phyloP scores from a whole-genome alignment of 1,284 basidiomycete species.

The Naganishia cerealis region DNA sequence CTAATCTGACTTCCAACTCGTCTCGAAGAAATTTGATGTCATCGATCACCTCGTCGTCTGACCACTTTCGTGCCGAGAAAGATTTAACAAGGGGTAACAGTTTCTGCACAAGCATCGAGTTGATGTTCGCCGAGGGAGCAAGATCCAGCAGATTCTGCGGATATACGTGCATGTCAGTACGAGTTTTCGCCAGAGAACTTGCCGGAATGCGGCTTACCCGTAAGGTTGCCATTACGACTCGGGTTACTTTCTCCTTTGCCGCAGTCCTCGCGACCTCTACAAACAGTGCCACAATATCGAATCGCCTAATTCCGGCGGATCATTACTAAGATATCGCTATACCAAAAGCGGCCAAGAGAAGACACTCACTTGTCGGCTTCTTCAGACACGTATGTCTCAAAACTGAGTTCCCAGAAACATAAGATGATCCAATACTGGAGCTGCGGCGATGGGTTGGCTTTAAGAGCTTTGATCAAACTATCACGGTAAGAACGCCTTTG shows the following conservation, averaged over 20 bases:
- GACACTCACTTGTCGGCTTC: slow-evolving; percentile 70
- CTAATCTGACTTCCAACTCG: slow-evolving; percentile 76
- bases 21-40: slow-evolving; percentile 82
- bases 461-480: slow-evolving; percentile 75
- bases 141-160: slow-evolving; percentile 73
- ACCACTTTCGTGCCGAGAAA: slow-evolving; percentile 81
- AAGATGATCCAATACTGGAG: slow-evolving; percentile 91
- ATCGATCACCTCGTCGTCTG: slow-evolving; percentile 89
- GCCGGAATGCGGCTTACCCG: slow-evolving; percentile 58
- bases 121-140: slow-evolving; percentile 67
- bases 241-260: slow-evolving; percentile 95
- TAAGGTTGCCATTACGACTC: slow-evolving; percentile 91
- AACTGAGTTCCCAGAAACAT: slow-evolving; percentile 91
- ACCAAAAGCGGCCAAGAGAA: neutral
- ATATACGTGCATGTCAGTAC: neutral
- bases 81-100: slow-evolving; percentile 83
- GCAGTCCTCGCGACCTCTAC: slow-evolving; percentile 82
- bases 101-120: slow-evolving; percentile 86
- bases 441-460: slow-evolving; percentile 71
- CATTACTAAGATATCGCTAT: neutral
- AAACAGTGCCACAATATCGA: slow-evolving; percentile 83
- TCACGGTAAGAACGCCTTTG: neutral
- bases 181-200: neutral
- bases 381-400: slow-evolving; percentile 78
- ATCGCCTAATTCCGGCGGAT: slow-evolving; percentile 63